Evolutionary conservation across 2,329 filamentous ascomycete genomes (phyloP), one percentile per base, ranked within the genome.

Genomic region (Aspergillus sp.): DNA sequence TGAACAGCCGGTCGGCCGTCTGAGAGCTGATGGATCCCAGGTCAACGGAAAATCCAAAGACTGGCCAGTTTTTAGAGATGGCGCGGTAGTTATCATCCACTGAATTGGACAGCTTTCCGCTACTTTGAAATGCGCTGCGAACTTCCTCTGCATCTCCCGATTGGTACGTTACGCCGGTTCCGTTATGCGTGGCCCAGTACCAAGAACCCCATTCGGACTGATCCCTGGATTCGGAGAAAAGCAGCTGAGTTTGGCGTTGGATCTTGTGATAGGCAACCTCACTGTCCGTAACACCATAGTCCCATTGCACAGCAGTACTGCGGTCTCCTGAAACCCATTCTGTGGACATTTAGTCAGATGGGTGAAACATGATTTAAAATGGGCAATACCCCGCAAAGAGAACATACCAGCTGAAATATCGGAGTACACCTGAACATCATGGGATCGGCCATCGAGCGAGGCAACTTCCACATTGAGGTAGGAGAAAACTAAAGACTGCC

Each of bases 261-360:
- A 75, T 63, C 46, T 77, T 77, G 68, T 88, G 85, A 59, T 84
- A 88, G 5, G 76, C 74, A 33, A 88, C 70, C 3, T 71, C 74
- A 23, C 74, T 69, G 23, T 75, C 69, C 1, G 69, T 72, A 32
- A 63, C 62, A 45, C 70, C 75, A 51, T 78, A 79, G 42, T 82
- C 76, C 86, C 86, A 90, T 55, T 83, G 65, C 37, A 83, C 78
- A 33, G 76, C 60, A 3, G 78, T 69, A 22, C 55, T 66, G 5
- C 70, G 66, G 58, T 89, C 79, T 19, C 84, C 83, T 12, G 84
- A 84, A 3, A 81, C 78, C 81, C 84, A 89, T 74, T 90, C 86
- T 88, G 49, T 12, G 15, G 35, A 41, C 7, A 22, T 3, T 15
- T 17, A 9, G 39, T 62, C 39, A 61, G 52, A 43, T 45, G 30